Base-by-base conservation (phyloP, 768 basidiomycete species). In the Tricholoma sp. region DNA sequence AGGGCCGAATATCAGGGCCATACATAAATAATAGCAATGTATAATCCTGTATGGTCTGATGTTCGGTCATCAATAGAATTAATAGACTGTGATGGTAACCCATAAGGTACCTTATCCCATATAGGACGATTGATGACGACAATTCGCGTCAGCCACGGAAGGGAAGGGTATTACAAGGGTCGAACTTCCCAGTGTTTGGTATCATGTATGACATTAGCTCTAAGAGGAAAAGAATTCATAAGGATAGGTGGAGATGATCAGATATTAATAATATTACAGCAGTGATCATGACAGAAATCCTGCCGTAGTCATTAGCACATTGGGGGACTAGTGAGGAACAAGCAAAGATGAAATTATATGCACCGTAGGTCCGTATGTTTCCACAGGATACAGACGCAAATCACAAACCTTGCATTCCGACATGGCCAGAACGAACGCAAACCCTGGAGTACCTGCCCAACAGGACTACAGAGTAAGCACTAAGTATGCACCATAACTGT, bases 61-160 rank as follows among this genome's bases (percentile, higher is more conserved):
- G n/a, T 9, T 49, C 47, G 47, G n/a, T 47, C 24, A 49, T 17
- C 29, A 49, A 49, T n/a, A 32, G 47, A 49, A 49, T 17, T n/a
- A 49, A 49, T n/a, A 32, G 47, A 49, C 32, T 28, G 47, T 49
- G 47, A 49, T 49, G 47, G 15, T 49, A 32, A 49, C 47, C 47
- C 47, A 49, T 49, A 49, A 49, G 47, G 47, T 12, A 47, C 12
- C 12, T 13, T 13, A 45, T 10, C 1, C 44, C 47, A 29, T 48
- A 31, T 31, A 45, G 51, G 11, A 37, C 15, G 13, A 51, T 15
- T 17, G 36, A 39, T 37, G 51, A 33, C 44, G 44, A 45, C 44
- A 45, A 45, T 45, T 5, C 20, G 44, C 34, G 34, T 9, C 34
- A 13, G 34, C 1, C 13, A 34, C 13, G 5, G 34, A n/a, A n/a